Conservation (phyloP, 768 basidiomycete species). For the Leccinum barrowsii region DNA sequence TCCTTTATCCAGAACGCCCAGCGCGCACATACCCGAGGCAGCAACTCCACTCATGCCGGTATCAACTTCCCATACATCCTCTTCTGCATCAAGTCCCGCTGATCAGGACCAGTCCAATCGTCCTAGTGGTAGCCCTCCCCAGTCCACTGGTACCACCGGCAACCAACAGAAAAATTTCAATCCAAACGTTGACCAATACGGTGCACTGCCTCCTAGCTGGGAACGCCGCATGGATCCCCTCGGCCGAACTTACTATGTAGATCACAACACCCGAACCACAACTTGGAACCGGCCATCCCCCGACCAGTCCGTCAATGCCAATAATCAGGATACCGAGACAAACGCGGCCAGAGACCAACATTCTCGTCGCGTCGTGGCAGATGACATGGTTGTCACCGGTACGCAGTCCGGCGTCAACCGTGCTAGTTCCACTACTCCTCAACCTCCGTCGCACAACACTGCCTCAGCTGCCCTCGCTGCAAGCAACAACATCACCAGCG, state of each 20-base stretch:
- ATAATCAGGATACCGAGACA: conserved; percentile 70
- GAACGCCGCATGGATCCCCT: conserved; percentile 96
- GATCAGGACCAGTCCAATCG: conserved; percentile 34
- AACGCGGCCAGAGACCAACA: conserved; percentile 87
- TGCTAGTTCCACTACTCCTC: conserved; percentile 33
- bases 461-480: conserved; percentile 49
- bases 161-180: conserved; percentile 81
- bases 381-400: conserved; percentile 77
- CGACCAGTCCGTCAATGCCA: conserved; percentile 69
- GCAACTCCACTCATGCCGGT: conserved; percentile 40
- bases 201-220: conserved; percentile 89
- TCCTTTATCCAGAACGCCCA: conserved; percentile 58
- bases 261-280: conserved; percentile 95
- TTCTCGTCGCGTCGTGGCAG: conserved; percentile 76
- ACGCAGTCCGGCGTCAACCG: conserved; percentile 39
- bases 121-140: conserved; percentile 29
- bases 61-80: conserved; percentile 33
- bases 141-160: conserved; percentile 19
- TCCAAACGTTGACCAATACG: conserved; percentile 91
- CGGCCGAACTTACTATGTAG: conserved; percentile 95
- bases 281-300: conserved; percentile 94
- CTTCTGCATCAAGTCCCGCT: conserved; percentile 24
- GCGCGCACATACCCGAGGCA: conserved; percentile 62
- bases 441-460: conserved; percentile 32
- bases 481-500: conserved; percentile 49